Evolutionary conservation across 129 eudicot genomes (phyloP), one percentile per base, ranked within the genome.

Genomic region (Ambrosia artemisiifolia): DNA sequence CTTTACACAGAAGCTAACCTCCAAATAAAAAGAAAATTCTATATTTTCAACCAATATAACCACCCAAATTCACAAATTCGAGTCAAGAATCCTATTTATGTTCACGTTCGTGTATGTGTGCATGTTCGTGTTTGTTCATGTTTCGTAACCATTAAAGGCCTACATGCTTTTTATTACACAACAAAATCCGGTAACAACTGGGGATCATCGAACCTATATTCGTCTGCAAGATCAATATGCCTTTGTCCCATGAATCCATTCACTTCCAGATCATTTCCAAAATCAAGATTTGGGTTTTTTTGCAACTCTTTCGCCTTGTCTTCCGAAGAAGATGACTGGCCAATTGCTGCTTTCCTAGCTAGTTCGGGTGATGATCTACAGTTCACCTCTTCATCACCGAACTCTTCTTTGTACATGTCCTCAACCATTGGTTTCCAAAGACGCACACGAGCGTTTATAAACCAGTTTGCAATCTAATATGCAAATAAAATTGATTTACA

Each of bases 401-500:
- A 90, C 64, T 93, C 98, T 71, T 93, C 98, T 79, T 93, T 93
- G 85, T 90, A 90, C 97, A 94, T 94, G 50, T 94, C 98, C 72
- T 94, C 98, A 17, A 94, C 96, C 97, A 94, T 90, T 6, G 98
- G 98, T 75, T 94, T 94, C 98, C 98, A 94, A 3, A 94, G 91
- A 33, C 98, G 98, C 46, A 94, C 98, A 6, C 98, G 83, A 1
- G 98, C 98, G 57, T 94, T 94, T 12, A 94, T 90, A 75, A 94
- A 94, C 98, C 98, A 94, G 71, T 94, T 94, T 59, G 98, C 97
- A 13, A 94, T 95, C 98, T 94, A 80, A 74, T 69, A 46, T n/a
- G 19, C 38, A 20, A 34, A 54, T 9, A 44, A 32, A 60, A 67
- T 35, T 3, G 19, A 47, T 18, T 44, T 32, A 44, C 28, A 32